phyloP scores from a whole-genome alignment of 257 asterid genomes.

The Penstemon barbatus region DNA sequence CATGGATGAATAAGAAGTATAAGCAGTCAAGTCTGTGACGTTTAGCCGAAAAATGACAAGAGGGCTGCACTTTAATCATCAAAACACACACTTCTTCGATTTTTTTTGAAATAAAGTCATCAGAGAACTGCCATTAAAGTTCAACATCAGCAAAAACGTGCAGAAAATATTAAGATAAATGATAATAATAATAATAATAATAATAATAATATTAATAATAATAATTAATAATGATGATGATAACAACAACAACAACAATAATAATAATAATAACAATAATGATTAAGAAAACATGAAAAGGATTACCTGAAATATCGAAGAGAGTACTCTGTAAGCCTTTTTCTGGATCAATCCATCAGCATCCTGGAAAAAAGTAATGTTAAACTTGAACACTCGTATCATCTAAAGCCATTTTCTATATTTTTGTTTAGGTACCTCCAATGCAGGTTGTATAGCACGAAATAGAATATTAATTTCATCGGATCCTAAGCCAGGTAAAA shows the following conservation, averaged over 20 bases:
- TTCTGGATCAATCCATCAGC: conserved; percentile 83
- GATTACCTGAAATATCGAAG: conserved; percentile 69
- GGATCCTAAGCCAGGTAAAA: conserved; percentile 80
- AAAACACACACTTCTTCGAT: conserved; percentile 60
- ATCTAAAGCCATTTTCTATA: not conserved
- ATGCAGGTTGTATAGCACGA: conserved; percentile 52
- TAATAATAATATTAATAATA: not conserved
- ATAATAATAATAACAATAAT: not conserved
- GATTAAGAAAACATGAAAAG: not conserved
- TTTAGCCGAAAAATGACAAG: conserved; percentile 89
- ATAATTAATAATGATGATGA: not conserved
- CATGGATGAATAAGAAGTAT: conserved; percentile 71
- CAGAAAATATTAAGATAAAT: not conserved
- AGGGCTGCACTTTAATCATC: conserved; percentile 88
- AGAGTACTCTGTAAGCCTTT: conserved; percentile 80
- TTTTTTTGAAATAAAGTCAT: conserved; percentile 62
- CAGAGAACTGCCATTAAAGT: conserved; percentile 49
- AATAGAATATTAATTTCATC: conserved; percentile 65
- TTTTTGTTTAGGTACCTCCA: conserved; percentile 50
- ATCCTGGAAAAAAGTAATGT: conserved; percentile 51
- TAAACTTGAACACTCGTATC: conserved; percentile 11
- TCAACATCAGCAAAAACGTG: conserved; percentile 24
- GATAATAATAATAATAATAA: not conserved
- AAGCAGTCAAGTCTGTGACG: conserved; percentile 88
- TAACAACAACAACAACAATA: not conserved